phyloP scores from a whole-genome alignment of 2,329 filamentous ascomycete genomes.

The Penicillium polonicum region DNA sequence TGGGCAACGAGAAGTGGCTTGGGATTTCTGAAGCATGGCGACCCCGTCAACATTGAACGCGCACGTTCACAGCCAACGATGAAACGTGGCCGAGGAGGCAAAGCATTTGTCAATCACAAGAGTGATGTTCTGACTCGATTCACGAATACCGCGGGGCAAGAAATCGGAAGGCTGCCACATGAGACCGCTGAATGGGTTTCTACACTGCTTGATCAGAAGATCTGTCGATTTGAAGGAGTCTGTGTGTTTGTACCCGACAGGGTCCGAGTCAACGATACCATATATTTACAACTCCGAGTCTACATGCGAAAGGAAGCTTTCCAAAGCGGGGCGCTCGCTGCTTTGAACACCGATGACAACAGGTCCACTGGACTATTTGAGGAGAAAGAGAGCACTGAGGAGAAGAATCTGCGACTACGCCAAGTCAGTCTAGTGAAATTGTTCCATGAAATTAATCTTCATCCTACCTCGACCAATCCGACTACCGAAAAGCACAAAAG shows the following conservation, averaged over 20 bases:
- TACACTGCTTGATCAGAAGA: constrained; percentile 81
- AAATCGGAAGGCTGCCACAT: constrained; percentile 82
- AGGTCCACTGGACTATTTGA: constrained; percentile 74
- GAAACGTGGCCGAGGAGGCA: constrained; percentile 49
- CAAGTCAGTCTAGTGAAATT: constrained; percentile 87
- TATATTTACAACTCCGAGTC: constrained; percentile 85
- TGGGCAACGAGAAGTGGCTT: constrained; percentile 87
- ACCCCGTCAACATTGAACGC: constrained; percentile 81
- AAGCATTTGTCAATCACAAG: constrained; percentile 56
- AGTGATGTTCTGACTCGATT: constrained; percentile 90
- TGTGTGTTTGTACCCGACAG: constrained; percentile 88
- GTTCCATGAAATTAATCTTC: constrained; percentile 82
- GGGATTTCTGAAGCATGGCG: constrained; percentile 74
- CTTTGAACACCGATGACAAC: constrained; percentile 59
- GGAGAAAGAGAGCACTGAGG: constrained; percentile 79
- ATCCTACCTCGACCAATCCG: constrained; percentile 72
- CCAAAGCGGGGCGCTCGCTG: constrained; percentile 56
- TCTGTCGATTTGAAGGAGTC: constrained; percentile 81
- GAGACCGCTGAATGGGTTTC: constrained; percentile 91
- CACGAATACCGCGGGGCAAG: constrained; percentile 72
- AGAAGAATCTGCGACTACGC: constrained; percentile 76
- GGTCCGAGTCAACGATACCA: constrained; percentile 83
- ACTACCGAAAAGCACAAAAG: constrained; percentile 74
- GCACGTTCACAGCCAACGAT: constrained; percentile 67
- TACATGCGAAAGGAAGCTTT: constrained; percentile 76